phyloP scores from a whole-genome alignment of 768 basidiomycete genomes.

The Tylopilus cervinicoccineus region DNA sequence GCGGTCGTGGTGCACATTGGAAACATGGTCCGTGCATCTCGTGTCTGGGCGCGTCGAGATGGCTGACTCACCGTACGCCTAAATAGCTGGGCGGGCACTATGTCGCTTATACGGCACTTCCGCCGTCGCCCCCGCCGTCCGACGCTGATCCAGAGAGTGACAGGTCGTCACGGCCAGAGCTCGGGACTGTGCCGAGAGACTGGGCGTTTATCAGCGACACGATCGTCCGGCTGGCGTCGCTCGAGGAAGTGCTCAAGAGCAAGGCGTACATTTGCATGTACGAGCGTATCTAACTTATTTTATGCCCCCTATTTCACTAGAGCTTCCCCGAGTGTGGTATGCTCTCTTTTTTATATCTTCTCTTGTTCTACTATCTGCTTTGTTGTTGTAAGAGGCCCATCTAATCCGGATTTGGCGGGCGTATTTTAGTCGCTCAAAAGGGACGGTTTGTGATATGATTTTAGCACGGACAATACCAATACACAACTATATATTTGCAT shows the following conservation, averaged over 20 bases:
- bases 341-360: no score
- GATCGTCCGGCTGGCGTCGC: conserved; percentile 67
- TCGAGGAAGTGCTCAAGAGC: conserved; percentile 87
- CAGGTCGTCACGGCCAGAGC: conserved; percentile 3
- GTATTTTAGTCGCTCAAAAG: no score
- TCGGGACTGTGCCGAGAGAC: conserved; percentile 37
- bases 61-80: neutral
- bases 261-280: conserved; percentile 96
- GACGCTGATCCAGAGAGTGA: conserved; percentile 14
- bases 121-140: conserved; percentile 30
- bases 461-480: neutral
- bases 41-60: neutral
- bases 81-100: conserved; percentile 84
- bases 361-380: no score
- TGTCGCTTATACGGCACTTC: conserved; percentile 77
- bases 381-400: neutral
- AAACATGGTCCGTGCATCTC: conserved; percentile 62
- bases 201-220: conserved; percentile 96
- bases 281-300: conserved; percentile 53
- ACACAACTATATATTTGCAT: neutral
- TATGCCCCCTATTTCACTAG: conserved; percentile 9
- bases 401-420: neutral
- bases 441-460: neutral
- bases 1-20: conserved; percentile 86
- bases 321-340: neutral